A percentile compares a stretch with the other conserved stretches of the same genome.
Conservation (phyloP, 352 stramenopile species). For the Paralagenidium karlingii region DNA sequence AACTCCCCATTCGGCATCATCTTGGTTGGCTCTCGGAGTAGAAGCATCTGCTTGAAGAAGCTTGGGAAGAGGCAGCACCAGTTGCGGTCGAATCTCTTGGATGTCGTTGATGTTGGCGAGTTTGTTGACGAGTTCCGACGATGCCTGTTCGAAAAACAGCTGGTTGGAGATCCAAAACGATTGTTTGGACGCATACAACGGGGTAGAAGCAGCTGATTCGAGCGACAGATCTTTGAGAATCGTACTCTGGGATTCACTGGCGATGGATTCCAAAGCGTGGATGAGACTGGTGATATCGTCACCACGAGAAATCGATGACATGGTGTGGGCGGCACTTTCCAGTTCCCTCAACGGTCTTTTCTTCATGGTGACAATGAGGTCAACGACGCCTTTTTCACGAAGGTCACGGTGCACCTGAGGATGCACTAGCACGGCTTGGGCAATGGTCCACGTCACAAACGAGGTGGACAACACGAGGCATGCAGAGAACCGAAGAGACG, state of each 20-base stretch:
- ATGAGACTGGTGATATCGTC: constrained; percentile 6
- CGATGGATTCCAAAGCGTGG: constrained; percentile 1
- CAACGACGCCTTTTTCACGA: constrained; percentile 11
- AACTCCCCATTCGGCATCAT: constrained; percentile 21
- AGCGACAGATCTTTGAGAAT: constrained; percentile 2
- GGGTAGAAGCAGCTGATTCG: constrained; percentile 2
- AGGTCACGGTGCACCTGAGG: constrained; percentile 13
- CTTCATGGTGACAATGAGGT: constrained; percentile 18
- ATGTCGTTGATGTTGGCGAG: constrained; percentile 12
- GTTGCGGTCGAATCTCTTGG: constrained; percentile 14
- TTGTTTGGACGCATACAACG: constrained; percentile 8
- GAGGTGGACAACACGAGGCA: no score
- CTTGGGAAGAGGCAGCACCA: constrained; percentile 7
- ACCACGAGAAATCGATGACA: constrained; percentile 2
- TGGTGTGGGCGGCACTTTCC: no score
- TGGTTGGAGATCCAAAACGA: constrained; percentile 61
- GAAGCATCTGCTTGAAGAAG: background rate
- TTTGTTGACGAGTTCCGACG: constrained; percentile 25
- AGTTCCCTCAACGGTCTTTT: no score
- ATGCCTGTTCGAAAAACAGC: constrained; percentile 31
- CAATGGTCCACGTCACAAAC: no score
- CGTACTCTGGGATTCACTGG: constrained; percentile 1
- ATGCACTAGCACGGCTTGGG: no score
- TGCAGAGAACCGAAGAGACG: no score
- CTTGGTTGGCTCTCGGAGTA: background rate